Conservation (phyloP, 257 asterid species). For the Avicennia marina region DNA sequence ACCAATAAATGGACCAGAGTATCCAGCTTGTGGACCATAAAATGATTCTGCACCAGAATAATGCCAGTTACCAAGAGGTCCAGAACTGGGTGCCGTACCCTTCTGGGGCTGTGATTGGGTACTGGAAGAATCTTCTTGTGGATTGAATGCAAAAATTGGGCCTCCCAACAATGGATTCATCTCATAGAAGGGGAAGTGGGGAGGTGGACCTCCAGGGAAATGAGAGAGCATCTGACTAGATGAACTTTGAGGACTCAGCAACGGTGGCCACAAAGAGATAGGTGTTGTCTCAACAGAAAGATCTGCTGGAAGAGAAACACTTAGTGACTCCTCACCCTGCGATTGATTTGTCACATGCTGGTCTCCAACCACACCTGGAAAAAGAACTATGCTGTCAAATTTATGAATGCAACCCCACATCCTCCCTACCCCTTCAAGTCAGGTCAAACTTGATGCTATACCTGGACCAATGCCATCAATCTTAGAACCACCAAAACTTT, state of each 20-base stretch:
- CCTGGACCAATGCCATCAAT: conserved; percentile 47
- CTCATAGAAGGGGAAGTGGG: conserved; percentile 91
- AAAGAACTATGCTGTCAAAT: conserved; percentile 12
- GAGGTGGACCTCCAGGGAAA: conserved; percentile 78
- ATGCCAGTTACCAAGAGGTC: conserved; percentile 82
- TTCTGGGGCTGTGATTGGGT: conserved; percentile 66
- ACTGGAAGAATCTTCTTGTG: conserved; percentile 67
- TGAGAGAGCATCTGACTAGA: conserved; percentile 76
- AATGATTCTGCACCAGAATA: conserved; percentile 85
- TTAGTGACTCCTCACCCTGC: conserved; percentile 66
- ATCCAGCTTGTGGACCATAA: conserved; percentile 81
- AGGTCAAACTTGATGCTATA: conserved; percentile 17
- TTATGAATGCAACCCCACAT: conserved; percentile 5
- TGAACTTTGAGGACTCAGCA: conserved; percentile 79
- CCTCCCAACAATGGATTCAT: conserved; percentile 88
- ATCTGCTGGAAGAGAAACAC: conserved; percentile 96
- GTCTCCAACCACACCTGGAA: conserved; percentile 48
- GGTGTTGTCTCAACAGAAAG: conserved; percentile 90
- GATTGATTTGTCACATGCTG: conserved; percentile 53
- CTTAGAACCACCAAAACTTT: conserved; percentile 37
- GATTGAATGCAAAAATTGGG: conserved; percentile 74
- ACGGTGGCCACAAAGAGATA: conserved; percentile 83
- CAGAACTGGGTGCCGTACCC: conserved; percentile 50
- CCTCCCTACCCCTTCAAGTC: conserved; percentile 6
- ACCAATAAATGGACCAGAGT: conserved; percentile 67